Evolutionary conservation across 2,329 filamentous ascomycete species (phyloP).

Genomic region (Pestalotiopsis sp.): DNA sequence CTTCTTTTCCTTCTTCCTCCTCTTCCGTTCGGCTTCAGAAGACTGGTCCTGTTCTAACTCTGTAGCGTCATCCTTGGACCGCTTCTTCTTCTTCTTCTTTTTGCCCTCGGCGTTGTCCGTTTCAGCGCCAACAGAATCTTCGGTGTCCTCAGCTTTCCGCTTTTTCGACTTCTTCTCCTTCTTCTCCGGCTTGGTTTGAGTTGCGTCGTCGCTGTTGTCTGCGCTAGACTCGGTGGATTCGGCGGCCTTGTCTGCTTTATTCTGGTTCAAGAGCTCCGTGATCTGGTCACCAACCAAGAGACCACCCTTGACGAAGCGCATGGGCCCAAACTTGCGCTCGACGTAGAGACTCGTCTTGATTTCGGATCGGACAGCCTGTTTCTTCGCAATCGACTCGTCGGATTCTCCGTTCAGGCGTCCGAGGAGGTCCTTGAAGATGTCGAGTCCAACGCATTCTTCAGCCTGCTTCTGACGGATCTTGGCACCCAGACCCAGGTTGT

Average conservation of each 20-base stretch:
- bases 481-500: constrained; percentile 88
- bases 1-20: constrained; percentile 23
- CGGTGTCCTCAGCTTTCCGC: constrained; percentile 38
- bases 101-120: constrained; percentile 27
- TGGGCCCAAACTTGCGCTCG: constrained; percentile 74
- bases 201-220: not conserved
- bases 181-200: constrained; percentile 23
- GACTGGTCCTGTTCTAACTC: constrained; percentile 22
- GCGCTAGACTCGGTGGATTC: not conserved
- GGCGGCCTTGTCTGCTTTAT: constrained; percentile 45
- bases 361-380: constrained; percentile 69
- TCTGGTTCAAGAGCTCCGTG: constrained; percentile 44
- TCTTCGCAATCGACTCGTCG: constrained; percentile 71
- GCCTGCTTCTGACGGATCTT: constrained; percentile 65
- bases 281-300: constrained; percentile 64
- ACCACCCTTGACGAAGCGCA: constrained; percentile 89
- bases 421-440: constrained; percentile 83
- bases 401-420: constrained; percentile 88
- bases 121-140: constrained; percentile 37
- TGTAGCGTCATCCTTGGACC: constrained; percentile 23
- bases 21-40: constrained; percentile 38
- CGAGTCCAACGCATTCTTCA: constrained; percentile 81
- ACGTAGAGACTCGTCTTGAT: constrained; percentile 75
- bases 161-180: constrained; percentile 42
- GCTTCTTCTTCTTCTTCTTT: constrained; percentile 44